These are phyloP conservation scores for Tricholomella constricta DNA, from an alignment of 768 basidiomycete genomes.

Conservation along the genomic window DNA sequence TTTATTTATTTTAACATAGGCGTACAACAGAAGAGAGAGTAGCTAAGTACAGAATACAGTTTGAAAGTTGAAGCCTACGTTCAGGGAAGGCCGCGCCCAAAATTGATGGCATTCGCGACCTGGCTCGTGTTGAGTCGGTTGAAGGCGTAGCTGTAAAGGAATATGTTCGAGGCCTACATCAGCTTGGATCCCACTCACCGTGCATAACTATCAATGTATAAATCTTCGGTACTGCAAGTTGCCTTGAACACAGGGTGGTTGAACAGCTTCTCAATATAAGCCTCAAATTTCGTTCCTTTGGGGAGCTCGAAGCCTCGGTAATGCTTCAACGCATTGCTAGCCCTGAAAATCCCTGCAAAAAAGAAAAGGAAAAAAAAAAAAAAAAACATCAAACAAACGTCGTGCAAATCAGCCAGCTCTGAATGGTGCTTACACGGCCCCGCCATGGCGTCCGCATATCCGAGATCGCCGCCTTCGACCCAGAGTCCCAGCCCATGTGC, in stretches of 20 bases:
- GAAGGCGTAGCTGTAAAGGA: constrained; percentile 60
- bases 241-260: constrained; percentile 62
- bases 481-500: constrained; percentile 57
- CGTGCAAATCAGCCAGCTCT: too few species aligned
- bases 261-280: constrained; percentile 56
- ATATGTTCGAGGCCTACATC: background rate
- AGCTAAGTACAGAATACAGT: too few species aligned
- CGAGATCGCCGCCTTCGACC: constrained; percentile 57
- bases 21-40: too few species aligned
- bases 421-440: too few species aligned
- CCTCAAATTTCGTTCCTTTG: constrained; percentile 45
- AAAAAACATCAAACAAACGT: constrained; percentile 41
- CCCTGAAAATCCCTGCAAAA: constrained; percentile 66
- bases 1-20: too few species aligned
- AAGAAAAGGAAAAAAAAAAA: constrained; percentile 3
- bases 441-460: constrained; percentile 67
- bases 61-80: too few species aligned
- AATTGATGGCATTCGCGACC: constrained; percentile 74
- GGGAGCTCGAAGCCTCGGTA: constrained; percentile 70
- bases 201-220: constrained; percentile 76
- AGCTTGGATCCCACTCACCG: constrained; percentile 35
- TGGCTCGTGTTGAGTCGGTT: constrained; percentile 79
- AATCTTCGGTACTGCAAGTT: constrained; percentile 67
- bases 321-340: constrained; percentile 61
- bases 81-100: constrained; percentile 65